Conservation (phyloP, 495 filamentous ascomycete species). For the Penicillium manginii region DNA sequence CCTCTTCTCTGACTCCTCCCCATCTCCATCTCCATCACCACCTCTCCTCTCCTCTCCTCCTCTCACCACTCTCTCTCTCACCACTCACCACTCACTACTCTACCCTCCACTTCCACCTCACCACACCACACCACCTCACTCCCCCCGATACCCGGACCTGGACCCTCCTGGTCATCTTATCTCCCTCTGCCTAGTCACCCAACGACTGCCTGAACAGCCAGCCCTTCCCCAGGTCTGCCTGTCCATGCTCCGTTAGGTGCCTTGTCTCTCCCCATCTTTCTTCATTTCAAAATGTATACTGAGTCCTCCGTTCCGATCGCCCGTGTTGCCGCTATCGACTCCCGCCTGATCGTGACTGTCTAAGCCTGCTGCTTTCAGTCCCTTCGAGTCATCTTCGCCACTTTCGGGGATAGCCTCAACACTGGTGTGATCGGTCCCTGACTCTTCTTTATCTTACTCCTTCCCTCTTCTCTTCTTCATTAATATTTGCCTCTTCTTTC, state of each 20-base stretch:
- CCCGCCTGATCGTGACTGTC: constrained; percentile 22
- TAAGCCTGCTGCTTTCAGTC: constrained; percentile 10
- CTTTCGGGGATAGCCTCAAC: constrained; percentile 27
- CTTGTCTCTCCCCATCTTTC: constrained; percentile 11
- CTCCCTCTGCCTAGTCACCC: constrained; percentile 16
- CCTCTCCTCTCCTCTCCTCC: background rate
- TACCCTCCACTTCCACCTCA: background rate
- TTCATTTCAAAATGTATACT: constrained; percentile 38
- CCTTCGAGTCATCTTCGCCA: constrained; percentile 22
- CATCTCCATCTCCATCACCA: constrained; percentile 7
- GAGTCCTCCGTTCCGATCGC: constrained; percentile 31
- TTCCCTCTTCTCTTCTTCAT: constrained; percentile 3
- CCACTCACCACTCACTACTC: background rate
- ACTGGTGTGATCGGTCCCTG: constrained; percentile 33
- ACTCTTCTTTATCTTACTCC: constrained; percentile 8
- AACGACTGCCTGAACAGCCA: constrained; percentile 29
- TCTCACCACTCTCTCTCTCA: background rate
- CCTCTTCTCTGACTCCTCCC: constrained; percentile 12
- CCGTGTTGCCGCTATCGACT: constrained; percentile 30
- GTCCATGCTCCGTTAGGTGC: constrained; percentile 32
- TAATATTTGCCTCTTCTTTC: background rate
- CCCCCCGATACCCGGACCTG: constrained; percentile 9
- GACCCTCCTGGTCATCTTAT: constrained; percentile 4
- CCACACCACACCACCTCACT: background rate
- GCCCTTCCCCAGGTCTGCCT: constrained; percentile 21